Base-by-base conservation (phyloP, 2,329 filamentous ascomycete species). In the Trichoderma gracile region DNA sequence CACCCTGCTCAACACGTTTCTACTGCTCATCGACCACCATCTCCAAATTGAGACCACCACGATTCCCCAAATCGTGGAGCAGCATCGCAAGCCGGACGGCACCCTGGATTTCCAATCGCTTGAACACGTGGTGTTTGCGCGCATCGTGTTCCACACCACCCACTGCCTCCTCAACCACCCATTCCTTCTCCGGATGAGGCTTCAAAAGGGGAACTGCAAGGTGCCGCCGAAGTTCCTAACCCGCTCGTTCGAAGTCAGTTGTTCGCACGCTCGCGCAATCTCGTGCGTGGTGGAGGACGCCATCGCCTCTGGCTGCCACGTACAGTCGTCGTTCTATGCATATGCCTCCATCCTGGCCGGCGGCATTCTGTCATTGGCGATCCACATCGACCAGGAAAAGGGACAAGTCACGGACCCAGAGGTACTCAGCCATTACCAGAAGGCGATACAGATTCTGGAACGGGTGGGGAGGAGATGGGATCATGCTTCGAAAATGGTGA, bases 401-500 rank as follows among this genome's bases (percentile, higher is more conserved):
- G 59, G 59, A 23, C 59, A 62, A 27, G 49, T 54, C 15, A 62
- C 59, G 15, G 49, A 54, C 19, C 59, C 59, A 6, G 59, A 62
- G 40, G 19, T 53, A 10, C 42, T 62, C 1, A 46, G 3, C 21
- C 59, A 62, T 38, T 62, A 62, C 40, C 59, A 62, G 38, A 53
- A 62, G 19, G 40, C 59, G 8, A 62, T 62, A 15, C 38, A 54
- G 17, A 62, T 62, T 2, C n/a, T 62, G 8, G 59, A 62, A 46
- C 52, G 59, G 7, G 50, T 53, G 15, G 59, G 59, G n/a, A 54
- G 59, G 40, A 62, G 59, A 30, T 62, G 59, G 59, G 59, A 62
- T 17, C 59, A 62, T 53, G 59, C 59, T 46, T 62, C 59, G 47
- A 62, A 62, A 62, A 62, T 62, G 59, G 59, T 62, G 40, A 62